Percentiles rank a stretch among this genome's conserved stretches.
phyloP scores from a whole-genome alignment of 1,284 basidiomycete species.

The Wolfiporia cocos region DNA sequence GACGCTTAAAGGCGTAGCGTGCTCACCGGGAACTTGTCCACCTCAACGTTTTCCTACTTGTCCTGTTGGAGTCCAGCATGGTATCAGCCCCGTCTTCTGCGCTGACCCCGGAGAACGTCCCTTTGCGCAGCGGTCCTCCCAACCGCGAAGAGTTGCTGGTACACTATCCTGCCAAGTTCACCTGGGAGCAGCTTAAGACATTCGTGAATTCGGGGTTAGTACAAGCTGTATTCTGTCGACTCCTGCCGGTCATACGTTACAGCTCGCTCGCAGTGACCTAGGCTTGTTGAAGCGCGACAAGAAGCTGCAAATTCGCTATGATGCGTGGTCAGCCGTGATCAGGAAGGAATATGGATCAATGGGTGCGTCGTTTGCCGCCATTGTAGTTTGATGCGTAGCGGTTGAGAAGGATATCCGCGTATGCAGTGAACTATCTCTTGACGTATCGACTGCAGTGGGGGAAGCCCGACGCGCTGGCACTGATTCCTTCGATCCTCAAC shows the following conservation, averaged over 20 bases:
- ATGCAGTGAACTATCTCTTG: conserved; percentile 58
- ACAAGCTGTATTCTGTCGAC: neutral
- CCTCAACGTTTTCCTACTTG: too few relatives aligned
- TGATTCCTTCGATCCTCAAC: conserved; percentile 31
- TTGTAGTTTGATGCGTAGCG: neutral
- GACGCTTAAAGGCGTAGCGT: too few relatives aligned
- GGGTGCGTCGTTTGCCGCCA: conserved; percentile 34
- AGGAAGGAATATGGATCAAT: conserved; percentile 57
- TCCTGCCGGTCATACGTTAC: neutral
- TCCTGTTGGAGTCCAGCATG: too few relatives aligned
- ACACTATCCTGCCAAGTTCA: conserved; percentile 69
- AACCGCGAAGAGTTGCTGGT: conserved; percentile 58
- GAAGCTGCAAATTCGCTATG: conserved; percentile 59
- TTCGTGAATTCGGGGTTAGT: conserved; percentile 72
- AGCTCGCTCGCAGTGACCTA: conserved; percentile 49
- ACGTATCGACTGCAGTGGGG: conserved; percentile 70
- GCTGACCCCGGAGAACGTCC: conserved; percentile 21
- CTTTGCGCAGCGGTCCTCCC: conserved; percentile 53
- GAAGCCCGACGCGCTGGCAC: conserved; percentile 51
- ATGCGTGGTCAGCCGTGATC: conserved; percentile 51
- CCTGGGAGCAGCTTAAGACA: conserved; percentile 67
- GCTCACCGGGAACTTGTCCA: too few relatives aligned
- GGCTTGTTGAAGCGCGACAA: conserved; percentile 72
- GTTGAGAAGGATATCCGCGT: neutral
- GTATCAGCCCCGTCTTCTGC: neutral